Evolutionary conservation across 345 rosid genomes (phyloP), one percentile per base, ranked within the genome.

Genomic region (Acer negundo): DNA sequence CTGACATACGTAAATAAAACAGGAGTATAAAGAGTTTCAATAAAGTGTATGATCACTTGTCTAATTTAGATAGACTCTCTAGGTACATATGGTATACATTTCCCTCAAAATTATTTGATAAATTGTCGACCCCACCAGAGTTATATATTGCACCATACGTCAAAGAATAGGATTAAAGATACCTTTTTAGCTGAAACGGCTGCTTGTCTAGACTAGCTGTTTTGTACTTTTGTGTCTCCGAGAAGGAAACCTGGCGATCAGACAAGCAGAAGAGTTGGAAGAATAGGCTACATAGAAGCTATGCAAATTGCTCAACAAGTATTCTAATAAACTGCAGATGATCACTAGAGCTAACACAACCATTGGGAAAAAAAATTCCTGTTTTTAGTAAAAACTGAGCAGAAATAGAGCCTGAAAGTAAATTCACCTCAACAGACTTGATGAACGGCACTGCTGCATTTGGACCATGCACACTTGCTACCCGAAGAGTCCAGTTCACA

Each of bases 181-280:
- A 92, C 99, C 99, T 89, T 85, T 96, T 94, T 24, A 96, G 83
- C 38, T 75, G 75, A 85, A 94, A 96, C 0, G 98, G 99, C 77
- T 89, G 93, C 79, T 81, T 85, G 75, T 86, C 76, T 15, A 96
- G 89, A 76, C 85, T 79, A 77, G 97, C 98, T 22, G 85, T 88
- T 87, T 94, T 94, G 84, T 83, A 92, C 26, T 85, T 92, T 8
- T 86, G 93, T 70, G 68, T 75, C 73, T 92, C 97, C 3, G 94
- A 82, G 90, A 96, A 96, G 35, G 95, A 84, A 78, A 94, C 78
- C 99, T 96, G 84, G 73, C 70, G 47, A 55, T n/a, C 51, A 73
- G 64, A 69, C 1, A 63, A 44, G 38, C 67, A 71, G 40, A 38
- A 40, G 20, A 24, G 67, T 59, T 22, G 26, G 77, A 13, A 69